Evolutionary conservation across 176 grass and related monocot species (phyloP).

Genomic region (Hsuehochloa calcarea): DNA sequence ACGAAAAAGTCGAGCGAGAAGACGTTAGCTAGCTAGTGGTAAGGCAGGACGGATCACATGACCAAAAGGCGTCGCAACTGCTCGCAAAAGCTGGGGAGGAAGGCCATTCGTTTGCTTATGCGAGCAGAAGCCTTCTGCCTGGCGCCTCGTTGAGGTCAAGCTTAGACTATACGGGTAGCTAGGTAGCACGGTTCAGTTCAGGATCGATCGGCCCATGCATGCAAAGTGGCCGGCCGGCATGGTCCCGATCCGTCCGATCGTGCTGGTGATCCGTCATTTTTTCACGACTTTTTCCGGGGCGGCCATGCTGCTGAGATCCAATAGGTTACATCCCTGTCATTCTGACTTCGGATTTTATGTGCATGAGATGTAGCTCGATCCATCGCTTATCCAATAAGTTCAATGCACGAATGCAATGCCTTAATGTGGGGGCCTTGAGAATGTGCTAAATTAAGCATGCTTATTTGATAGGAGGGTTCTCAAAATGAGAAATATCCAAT

Average conservation of each 20-base stretch:
- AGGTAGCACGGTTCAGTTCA: not conserved
- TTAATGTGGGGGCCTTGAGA: too few relatives aligned
- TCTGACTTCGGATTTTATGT: not conserved
- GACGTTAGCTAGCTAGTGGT: not conserved
- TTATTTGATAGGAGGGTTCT: too few relatives aligned
- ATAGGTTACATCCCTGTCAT: not conserved
- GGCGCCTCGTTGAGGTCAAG: not conserved
- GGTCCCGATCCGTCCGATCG: slow-evolving; percentile 10
- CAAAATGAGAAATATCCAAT: too few relatives aligned
- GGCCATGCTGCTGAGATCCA: not conserved
- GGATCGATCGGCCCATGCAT: not conserved
- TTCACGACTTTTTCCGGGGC: not conserved
- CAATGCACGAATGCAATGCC: too few relatives aligned
- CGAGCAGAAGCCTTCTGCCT: not conserved
- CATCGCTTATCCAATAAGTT: too few relatives aligned
- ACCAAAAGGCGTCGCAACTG: not conserved
- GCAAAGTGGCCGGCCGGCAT: not conserved
- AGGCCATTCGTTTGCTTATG: not conserved
- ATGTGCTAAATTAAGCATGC: not conserved
- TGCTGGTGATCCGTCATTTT: not conserved
- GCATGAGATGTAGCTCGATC: not conserved
- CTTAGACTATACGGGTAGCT: not conserved
- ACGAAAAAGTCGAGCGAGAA: too few relatives aligned
- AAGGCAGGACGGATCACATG: not conserved
- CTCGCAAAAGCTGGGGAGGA: not conserved